Base-by-base conservation (phyloP, 1,139 yeast genomes). In the Debaryomyces udenii region DNA sequence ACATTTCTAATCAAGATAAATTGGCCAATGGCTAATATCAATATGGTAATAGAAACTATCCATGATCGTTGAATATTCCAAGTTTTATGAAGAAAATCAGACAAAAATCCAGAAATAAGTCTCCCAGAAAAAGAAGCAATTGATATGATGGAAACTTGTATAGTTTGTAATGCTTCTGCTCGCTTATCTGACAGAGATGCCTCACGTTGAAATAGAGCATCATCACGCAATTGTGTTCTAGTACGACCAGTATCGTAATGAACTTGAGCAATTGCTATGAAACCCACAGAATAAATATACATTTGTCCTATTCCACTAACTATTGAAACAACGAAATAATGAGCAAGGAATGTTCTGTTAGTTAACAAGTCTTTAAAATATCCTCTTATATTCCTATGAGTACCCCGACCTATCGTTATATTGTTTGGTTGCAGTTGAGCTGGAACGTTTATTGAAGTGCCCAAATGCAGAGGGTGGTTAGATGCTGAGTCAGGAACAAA, bases 201-300 rank as follows among this genome's bases (percentile, higher is more conserved):
- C 6, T 18, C 15, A 24, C 6, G 14, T 6, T n/a, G 14, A n/a
- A 6, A 4, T n/a, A 38, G 38, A 17, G 27, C 16, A 6, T 17
- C 17, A 6, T 6, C 11, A 10, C 9, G 11, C 14, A 11, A 10
- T 26, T n/a, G 14, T 15, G 35, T 34, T n/a, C 28, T 17, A 11
- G 13, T 37, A 2, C 31, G 26, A 6, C 22, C 11, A 15, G 20
- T 20, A 14, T 31, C 29, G 45, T 60, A 61, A 35, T 62, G 56
- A 38, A 58, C 60, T 43, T 72, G 77, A 3, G 78, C 77, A 2
- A 64, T 60, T 4, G 68, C 75, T 18, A 73, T 61, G 52, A 80
- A 85, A 0, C 95, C 95, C 38, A 86, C 80, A 3, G 87, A 78
- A 53, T 78, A 84, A 23, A 86, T 86, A 56, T 84, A 86, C 74